phyloP scores from a whole-genome alignment of 2,329 filamentous ascomycete genomes.

The Akanthomyces dipterigenus region DNA sequence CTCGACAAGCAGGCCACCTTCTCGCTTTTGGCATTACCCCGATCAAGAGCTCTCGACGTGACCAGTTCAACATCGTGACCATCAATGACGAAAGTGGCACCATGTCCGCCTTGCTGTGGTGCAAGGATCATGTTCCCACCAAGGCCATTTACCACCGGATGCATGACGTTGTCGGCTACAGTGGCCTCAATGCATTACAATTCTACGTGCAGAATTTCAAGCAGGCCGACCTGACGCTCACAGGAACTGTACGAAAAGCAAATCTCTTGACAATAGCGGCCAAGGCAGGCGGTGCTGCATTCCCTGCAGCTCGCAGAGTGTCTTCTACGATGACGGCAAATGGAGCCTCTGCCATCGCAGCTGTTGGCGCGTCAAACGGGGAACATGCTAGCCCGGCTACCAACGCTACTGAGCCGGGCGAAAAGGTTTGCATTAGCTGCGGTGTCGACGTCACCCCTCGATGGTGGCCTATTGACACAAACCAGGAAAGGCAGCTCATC shows the following conservation, averaged over 20 bases:
- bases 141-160: slow-evolving; percentile 72
- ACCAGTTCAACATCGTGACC: slow-evolving; percentile 72
- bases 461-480: slow-evolving; percentile 59
- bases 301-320: slow-evolving; percentile 39
- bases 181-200: slow-evolving; percentile 74
- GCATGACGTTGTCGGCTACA: slow-evolving; percentile 64
- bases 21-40: slow-evolving; percentile 88
- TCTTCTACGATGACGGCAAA: slow-evolving; percentile 45
- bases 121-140: slow-evolving; percentile 73
- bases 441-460: slow-evolving; percentile 65
- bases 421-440: slow-evolving; percentile 57
- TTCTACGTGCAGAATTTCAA: slow-evolving; percentile 87
- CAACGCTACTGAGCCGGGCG: slow-evolving; percentile 31
- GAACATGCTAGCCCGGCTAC: slow-evolving; percentile 21
- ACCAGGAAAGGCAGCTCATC: slow-evolving; percentile 43
- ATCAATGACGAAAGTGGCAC: slow-evolving; percentile 73
- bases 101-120: slow-evolving; percentile 86
- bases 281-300: slow-evolving; percentile 39
- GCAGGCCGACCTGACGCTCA: slow-evolving; percentile 84
- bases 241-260: slow-evolving; percentile 88
- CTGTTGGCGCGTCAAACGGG: slow-evolving; percentile 13
- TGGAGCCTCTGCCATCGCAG: slow-evolving; percentile 11
- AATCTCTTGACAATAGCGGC: slow-evolving; percentile 64
- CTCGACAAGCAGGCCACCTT: slow-evolving; percentile 71
- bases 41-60: slow-evolving; percentile 80